Conservation (phyloP, 164 flowering plant genomes). For the Houttuynia cordata region DNA sequence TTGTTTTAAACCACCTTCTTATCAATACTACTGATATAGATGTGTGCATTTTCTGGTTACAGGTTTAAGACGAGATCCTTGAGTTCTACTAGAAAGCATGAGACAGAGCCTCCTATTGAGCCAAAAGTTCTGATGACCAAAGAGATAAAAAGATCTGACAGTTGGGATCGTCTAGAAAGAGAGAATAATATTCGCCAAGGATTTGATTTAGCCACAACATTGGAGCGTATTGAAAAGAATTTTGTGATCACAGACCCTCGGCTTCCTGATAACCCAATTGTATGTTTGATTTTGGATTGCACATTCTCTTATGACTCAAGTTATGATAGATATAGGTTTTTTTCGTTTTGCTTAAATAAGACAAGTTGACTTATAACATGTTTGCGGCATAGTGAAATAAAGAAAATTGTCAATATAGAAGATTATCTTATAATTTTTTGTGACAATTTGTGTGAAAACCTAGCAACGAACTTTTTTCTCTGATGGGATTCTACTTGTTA, state of each 20-base stretch:
- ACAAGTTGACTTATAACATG: no score
- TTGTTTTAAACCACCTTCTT: no score
- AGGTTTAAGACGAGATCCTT: conserved; percentile 47
- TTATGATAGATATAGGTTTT: no score
- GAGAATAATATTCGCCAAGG: conserved; percentile 90
- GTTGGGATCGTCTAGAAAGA: conserved; percentile 68
- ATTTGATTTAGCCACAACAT: conserved; percentile 87
- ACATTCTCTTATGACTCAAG: background rate
- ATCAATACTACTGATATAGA: background rate
- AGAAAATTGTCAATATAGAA: no score
- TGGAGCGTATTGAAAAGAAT: conserved; percentile 97
- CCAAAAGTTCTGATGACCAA: conserved; percentile 74
- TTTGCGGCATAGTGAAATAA: no score
- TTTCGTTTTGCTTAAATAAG: no score
- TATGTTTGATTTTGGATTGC: conserved; percentile 24
- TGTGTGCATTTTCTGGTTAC: conserved; percentile 14
- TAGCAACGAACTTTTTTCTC: no score
- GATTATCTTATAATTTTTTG: no score
- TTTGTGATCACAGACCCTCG: conserved; percentile 98
- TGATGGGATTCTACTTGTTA: no score
- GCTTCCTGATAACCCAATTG: conserved; percentile 95
- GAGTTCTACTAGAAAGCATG: conserved; percentile 28
- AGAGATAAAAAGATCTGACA: conserved; percentile 46
- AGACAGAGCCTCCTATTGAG: conserved; percentile 31
- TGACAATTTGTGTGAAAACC: no score